Evolutionary conservation across 108 stramenopile genomes (phyloP).

Genomic region (Seminavis robusta): DNA sequence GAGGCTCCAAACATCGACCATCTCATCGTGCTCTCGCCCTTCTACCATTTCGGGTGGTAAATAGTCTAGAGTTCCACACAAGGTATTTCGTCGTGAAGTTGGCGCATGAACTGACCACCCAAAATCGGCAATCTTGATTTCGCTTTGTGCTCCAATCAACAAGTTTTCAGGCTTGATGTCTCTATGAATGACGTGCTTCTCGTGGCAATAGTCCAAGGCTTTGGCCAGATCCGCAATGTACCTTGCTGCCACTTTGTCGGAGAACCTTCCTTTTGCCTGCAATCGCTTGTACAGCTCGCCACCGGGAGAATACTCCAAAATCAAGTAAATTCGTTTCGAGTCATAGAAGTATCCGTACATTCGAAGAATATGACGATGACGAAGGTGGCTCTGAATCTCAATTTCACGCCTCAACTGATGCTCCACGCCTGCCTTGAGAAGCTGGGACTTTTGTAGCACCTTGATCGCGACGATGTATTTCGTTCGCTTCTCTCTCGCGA

Average conservation of each 20-base stretch:
- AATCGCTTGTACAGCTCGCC: slow-evolving; percentile 97
- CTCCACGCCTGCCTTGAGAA: slow-evolving; percentile 93
- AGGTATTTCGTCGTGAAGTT: slow-evolving; percentile 84
- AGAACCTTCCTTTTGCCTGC: slow-evolving; percentile 72
- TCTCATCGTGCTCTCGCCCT: slow-evolving; percentile 84
- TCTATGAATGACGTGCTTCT: slow-evolving; percentile 96
- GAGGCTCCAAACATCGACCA: slow-evolving; percentile 92
- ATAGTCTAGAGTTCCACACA: slow-evolving; percentile 99
- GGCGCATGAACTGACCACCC: slow-evolving; percentile 99
- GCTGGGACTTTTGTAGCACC: slow-evolving; percentile 94
- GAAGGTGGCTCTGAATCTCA: slow-evolving; percentile 97
- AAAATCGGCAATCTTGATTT: slow-evolving; percentile 99
- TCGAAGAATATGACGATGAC: slow-evolving; percentile 94
- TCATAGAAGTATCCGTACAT: slow-evolving; percentile 99
- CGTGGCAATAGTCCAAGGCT: slow-evolving; percentile 95
- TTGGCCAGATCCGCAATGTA: slow-evolving; percentile 88
- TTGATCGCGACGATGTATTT: slow-evolving; percentile 99
- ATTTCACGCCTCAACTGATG: slow-evolving; percentile 98
- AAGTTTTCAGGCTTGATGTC: slow-evolving; percentile 99
- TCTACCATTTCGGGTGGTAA: slow-evolving; percentile 99
- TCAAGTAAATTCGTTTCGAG: slow-evolving; percentile 94
- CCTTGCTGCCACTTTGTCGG: slow-evolving; percentile 71
- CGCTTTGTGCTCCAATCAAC: slow-evolving; percentile 84
- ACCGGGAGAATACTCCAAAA: slow-evolving; percentile 95
- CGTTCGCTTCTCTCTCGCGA: slow-evolving; percentile 89